A percentile compares a stretch with the other conserved stretches of the same genome.
These are phyloP conservation scores for Penicillium sp. DNA, from an alignment of 2,329 filamentous ascomycete species.

Conservation along the genomic window DNA sequence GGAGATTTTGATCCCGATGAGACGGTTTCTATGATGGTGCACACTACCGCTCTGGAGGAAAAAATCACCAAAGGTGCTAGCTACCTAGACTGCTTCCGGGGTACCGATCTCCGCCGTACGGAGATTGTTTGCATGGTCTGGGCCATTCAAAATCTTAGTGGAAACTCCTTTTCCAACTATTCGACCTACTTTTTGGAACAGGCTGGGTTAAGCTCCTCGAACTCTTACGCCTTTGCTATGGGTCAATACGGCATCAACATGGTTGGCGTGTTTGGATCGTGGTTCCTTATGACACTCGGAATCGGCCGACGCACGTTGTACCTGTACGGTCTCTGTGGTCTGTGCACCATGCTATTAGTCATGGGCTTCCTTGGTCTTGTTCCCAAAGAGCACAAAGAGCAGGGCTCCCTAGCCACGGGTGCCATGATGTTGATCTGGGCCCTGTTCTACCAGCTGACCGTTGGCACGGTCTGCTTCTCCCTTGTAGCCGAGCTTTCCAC, in stretches of 20 bases:
- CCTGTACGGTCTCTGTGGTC: constrained; percentile 69
- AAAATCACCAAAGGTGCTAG: constrained; percentile 70
- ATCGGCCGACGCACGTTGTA: constrained; percentile 76
- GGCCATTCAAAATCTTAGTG: constrained; percentile 64
- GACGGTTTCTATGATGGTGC: constrained; percentile 88
- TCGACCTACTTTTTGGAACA: constrained; percentile 61
- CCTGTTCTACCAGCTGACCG: constrained; percentile 78
- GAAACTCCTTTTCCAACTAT: constrained; percentile 65
- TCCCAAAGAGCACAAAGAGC: constrained; percentile 56
- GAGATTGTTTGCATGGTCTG: constrained; percentile 69
- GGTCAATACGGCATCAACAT: constrained; percentile 69
- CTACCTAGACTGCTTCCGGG: constrained; percentile 82
- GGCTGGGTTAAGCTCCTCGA: constrained; percentile 52
- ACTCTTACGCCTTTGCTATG: constrained; percentile 58
- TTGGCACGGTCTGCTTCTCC: constrained; percentile 87
- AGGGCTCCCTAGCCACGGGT: constrained; percentile 74
- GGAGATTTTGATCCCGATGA: constrained; percentile 78
- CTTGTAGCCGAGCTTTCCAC: constrained; percentile 83
- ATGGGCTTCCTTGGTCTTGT: constrained; percentile 82
- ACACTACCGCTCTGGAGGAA: constrained; percentile 79
- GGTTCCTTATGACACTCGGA: constrained; percentile 73
- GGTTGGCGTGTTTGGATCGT: constrained; percentile 76
- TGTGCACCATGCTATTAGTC: constrained; percentile 75
- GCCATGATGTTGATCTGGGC: constrained; percentile 82
- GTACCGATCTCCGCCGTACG: constrained; percentile 73